These are phyloP conservation scores for Magnusiomyces tetraspermus DNA, from an alignment of 1,139 yeast species.

Conservation along the genomic window DNA sequence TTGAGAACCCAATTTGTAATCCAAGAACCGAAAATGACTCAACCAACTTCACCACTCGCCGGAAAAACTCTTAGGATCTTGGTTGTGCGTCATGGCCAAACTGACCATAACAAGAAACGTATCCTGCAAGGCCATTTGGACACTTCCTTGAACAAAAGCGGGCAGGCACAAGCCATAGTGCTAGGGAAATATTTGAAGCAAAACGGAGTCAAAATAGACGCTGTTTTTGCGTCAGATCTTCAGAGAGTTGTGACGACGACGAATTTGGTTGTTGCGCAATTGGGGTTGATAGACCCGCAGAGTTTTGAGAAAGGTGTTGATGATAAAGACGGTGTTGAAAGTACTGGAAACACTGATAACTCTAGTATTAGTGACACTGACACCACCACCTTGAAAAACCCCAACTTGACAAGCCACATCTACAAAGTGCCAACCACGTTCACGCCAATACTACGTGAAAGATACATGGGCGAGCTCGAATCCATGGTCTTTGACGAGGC, in stretches of 20 bases:
- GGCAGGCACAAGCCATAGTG: conserved; percentile 20
- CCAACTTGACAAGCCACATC: conserved; percentile 10
- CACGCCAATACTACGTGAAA: conserved; percentile 51
- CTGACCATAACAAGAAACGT: conserved; percentile 55
- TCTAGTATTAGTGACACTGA: too few species aligned
- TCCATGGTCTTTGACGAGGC: conserved; percentile 70
- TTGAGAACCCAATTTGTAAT: too few species aligned
- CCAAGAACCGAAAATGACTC: not conserved
- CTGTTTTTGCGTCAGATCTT: conserved; percentile 28
- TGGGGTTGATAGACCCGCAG: conserved; percentile 4
- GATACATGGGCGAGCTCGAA: conserved; percentile 72
- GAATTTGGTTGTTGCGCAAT: conserved; percentile 17
- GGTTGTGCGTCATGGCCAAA: conserved; percentile 72
- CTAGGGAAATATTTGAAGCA: conserved; percentile 21
- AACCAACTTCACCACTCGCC: not conserved
- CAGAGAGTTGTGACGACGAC: conserved; percentile 27
- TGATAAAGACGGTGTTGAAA: not conserved
- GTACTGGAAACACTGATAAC: conserved; percentile 10
- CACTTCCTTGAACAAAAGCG: conserved; percentile 22
- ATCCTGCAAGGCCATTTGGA: conserved; percentile 62
- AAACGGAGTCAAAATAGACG: conserved; percentile 7
- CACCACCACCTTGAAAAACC: conserved; percentile 15
- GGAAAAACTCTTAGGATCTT: conserved; percentile 41
- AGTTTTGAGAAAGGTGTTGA: conserved; percentile 5
- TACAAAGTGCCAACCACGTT: conserved; percentile 17